Percentiles rank a stretch among this genome's conserved stretches.
Evolutionary conservation across 495 filamentous ascomycete species (phyloP).

Genomic region (Tetracladium setigerum): DNA sequence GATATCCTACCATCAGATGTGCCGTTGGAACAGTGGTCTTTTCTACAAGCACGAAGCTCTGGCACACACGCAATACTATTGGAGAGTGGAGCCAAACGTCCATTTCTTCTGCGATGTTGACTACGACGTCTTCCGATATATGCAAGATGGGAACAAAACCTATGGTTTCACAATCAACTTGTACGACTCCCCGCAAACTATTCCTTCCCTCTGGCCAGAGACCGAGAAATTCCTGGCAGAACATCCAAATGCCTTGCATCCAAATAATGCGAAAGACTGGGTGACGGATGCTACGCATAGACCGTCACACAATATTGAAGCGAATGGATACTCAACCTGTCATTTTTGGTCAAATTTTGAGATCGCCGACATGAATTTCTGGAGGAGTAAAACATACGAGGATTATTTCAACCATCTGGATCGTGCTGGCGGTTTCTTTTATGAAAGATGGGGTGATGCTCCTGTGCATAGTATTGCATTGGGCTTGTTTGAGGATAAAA

Average conservation of each 20-base stretch:
- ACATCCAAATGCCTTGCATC: slow-evolving; percentile 72
- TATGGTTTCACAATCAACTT: slow-evolving; percentile 99
- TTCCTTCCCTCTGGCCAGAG: slow-evolving; percentile 91
- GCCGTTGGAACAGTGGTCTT: slow-evolving; percentile 95
- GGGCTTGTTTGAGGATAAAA: slow-evolving; percentile 83
- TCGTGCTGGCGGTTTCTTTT: slow-evolving; percentile 93
- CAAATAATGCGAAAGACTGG: slow-evolving; percentile 84
- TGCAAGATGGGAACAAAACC: slow-evolving; percentile 95
- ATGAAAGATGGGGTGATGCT: slow-evolving; percentile 98
- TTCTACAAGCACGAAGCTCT: slow-evolving; percentile 97
- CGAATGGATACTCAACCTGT: slow-evolving; percentile 95
- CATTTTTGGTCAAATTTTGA: slow-evolving; percentile 99
- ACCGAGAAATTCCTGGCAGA: slow-evolving; percentile 80
- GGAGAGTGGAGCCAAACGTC: slow-evolving; percentile 98
- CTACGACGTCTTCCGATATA: slow-evolving; percentile 98
- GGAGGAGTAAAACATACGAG: slow-evolving; percentile 83
- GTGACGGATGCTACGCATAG: slow-evolving; percentile 68
- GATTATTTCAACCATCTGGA: slow-evolving; percentile 97
- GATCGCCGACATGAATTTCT: slow-evolving; percentile 92
- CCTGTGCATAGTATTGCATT: slow-evolving; percentile 96
- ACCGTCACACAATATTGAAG: slow-evolving; percentile 70
- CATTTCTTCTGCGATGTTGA: slow-evolving; percentile 99
- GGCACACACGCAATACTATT: slow-evolving; percentile 79
- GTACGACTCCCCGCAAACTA: slow-evolving; percentile 80
- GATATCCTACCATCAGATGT: slow-evolving; percentile 98